Conservation (phyloP, 768 basidiomycete species). For the Leccinum pellstonianum region DNA sequence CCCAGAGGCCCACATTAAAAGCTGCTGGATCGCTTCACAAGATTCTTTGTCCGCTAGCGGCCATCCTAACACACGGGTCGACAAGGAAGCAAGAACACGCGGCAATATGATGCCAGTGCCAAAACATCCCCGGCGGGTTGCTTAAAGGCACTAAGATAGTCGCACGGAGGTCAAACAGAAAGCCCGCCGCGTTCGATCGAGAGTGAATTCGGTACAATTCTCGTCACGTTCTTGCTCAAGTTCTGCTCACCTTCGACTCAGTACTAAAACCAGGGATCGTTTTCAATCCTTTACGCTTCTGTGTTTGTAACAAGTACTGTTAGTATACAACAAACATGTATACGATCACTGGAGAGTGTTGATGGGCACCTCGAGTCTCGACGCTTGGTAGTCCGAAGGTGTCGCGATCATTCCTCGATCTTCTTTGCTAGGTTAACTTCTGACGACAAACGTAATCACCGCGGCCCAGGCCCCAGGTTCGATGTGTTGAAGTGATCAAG, state of each 20-base stretch:
- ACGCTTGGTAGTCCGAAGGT: slow-evolving; percentile 14
- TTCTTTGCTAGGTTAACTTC: slow-evolving; percentile 21
- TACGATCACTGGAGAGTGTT: not conserved
- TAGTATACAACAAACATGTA: not conserved
- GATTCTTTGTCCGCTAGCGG: slow-evolving; percentile 18
- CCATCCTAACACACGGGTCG: slow-evolving; percentile 2
- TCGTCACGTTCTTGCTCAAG: not conserved
- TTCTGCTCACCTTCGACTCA: not conserved
- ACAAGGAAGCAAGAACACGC: slow-evolving; percentile 20
- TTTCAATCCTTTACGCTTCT: not conserved
- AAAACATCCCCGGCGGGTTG: slow-evolving; percentile 11
- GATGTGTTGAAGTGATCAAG: not conserved
- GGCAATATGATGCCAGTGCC: slow-evolving; percentile 9
- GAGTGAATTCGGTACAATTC: not conserved
- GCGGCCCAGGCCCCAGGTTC: slow-evolving; percentile 3
- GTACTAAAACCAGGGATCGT: not conserved
- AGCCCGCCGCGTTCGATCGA: slow-evolving; percentile 10
- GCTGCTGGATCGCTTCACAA: slow-evolving; percentile 3
- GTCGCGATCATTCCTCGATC: slow-evolving; percentile 16
- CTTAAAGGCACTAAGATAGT: slow-evolving; percentile 20
- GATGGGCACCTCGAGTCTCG: not conserved
- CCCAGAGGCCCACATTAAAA: slow-evolving; percentile 11
- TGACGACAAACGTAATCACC: slow-evolving; percentile 16
- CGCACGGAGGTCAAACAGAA: slow-evolving; percentile 11
- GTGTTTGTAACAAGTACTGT: too few species aligned